Conservation (phyloP, 306 rosid species). For the Betula pendula region DNA sequence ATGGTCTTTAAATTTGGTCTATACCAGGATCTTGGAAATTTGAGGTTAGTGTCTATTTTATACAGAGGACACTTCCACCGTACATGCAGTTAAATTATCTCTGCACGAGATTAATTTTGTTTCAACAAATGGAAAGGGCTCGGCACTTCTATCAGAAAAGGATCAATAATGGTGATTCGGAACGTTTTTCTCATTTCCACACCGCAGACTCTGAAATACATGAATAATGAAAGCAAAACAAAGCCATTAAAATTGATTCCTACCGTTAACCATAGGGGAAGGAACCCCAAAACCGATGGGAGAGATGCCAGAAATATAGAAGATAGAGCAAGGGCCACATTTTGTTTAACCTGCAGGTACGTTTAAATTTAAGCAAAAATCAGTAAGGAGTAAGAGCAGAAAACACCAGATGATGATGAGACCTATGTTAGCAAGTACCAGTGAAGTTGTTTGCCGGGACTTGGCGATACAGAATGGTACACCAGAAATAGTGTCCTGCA, state of each 20-base stretch:
- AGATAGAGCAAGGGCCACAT: slow-evolving; percentile 79
- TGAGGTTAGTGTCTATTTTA: background rate
- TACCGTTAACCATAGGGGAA: slow-evolving; percentile 97
- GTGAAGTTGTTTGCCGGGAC: slow-evolving; percentile 91
- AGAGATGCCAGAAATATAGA: slow-evolving; percentile 84
- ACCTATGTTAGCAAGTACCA: slow-evolving; percentile 47
- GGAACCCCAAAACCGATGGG: slow-evolving; percentile 89
- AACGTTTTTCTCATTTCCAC: background rate
- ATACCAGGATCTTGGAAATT: background rate
- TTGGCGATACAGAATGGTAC: slow-evolving; percentile 95
- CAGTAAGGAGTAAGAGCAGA: slow-evolving; percentile 14
- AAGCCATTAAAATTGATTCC: slow-evolving; percentile 30
- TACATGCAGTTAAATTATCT: background rate
- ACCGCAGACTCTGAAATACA: slow-evolving; percentile 11
- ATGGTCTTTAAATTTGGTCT: background rate
- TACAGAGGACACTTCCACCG: too few relatives aligned
- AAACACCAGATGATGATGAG: background rate
- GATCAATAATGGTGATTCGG: background rate
- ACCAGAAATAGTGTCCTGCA: slow-evolving; percentile 78
- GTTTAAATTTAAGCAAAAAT: slow-evolving; percentile 28
- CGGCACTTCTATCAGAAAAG: background rate
- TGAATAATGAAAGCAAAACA: slow-evolving; percentile 3
- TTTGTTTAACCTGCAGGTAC: slow-evolving; percentile 83
- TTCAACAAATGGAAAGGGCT: background rate
- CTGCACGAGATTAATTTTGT: background rate